phyloP scores from a whole-genome alignment of 805 yeast genomes.

The Metschnikowia orientalis region DNA sequence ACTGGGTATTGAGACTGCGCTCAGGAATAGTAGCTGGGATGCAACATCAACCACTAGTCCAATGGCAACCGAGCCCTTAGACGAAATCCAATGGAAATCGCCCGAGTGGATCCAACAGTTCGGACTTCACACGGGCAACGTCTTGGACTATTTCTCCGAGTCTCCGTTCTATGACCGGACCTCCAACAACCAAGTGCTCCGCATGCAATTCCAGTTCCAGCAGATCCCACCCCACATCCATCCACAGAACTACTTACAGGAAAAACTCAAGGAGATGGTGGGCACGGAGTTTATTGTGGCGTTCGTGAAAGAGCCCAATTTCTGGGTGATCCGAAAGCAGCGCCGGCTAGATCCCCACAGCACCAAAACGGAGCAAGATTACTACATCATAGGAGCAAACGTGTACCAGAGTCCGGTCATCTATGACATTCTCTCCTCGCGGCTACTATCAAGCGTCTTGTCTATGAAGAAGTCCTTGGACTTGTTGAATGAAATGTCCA shows the following conservation, averaged over 20 bases:
- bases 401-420: conserved; percentile 86
- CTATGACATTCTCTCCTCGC: conserved; percentile 64
- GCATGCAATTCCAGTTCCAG: conserved; percentile 91
- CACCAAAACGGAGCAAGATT: conserved; percentile 61
- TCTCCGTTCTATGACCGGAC: conserved; percentile 95
- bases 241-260: conserved; percentile 39
- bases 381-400: conserved; percentile 86
- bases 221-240: conserved; percentile 33
- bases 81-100: conserved; percentile 93
- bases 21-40: no score
- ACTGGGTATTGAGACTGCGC: no score
- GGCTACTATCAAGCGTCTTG: conserved; percentile 40
- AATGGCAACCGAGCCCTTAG: conserved; percentile 43
- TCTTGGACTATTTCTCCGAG: conserved; percentile 86
- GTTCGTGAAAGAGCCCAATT: conserved; percentile 78
- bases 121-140: conserved; percentile 85
- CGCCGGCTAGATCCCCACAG: conserved; percentile 51
- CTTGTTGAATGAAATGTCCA: conserved; percentile 29
- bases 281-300: conserved; percentile 84
- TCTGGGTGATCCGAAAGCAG: conserved; percentile 89
- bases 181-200: conserved; percentile 88
- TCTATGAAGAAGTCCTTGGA: conserved; percentile 33
- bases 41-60: no score
- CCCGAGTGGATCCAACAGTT: conserved; percentile 95
- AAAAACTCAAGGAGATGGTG: conserved; percentile 67